Conservation (phyloP, 192 early-diverging fungal species). For the Coemansia sp. region DNA sequence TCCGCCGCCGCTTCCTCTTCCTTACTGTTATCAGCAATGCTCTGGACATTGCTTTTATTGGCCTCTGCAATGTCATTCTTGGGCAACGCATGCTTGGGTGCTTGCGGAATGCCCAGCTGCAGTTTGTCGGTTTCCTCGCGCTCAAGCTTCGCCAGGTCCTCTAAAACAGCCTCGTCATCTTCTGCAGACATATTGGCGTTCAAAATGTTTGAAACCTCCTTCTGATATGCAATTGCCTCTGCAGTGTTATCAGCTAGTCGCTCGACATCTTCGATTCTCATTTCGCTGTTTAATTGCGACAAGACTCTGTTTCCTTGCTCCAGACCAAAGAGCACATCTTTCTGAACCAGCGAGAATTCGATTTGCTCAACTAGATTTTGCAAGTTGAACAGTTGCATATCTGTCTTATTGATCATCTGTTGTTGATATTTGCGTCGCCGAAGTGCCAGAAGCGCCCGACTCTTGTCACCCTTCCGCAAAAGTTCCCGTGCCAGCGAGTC, state of each 20-base stretch:
- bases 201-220: constrained; percentile 70
- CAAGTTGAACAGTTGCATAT: constrained; percentile 83
- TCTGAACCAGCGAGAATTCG: constrained; percentile 91
- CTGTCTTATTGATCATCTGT: constrained; percentile 77
- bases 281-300: constrained; percentile 74
- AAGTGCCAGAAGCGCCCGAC: constrained; percentile 82
- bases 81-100: constrained; percentile 21
- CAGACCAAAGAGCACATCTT: constrained; percentile 82
- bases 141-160: constrained; percentile 73
- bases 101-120: constrained; percentile 29
- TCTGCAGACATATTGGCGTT: constrained; percentile 70
- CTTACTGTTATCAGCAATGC: not conserved
- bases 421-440: constrained; percentile 97
- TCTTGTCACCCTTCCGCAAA: constrained; percentile 72
- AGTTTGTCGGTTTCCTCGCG: constrained; percentile 35
- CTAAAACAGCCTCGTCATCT: constrained; percentile 83
- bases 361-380: constrained; percentile 87
- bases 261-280: constrained; percentile 90
- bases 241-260: constrained; percentile 94
- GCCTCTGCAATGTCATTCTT: constrained; percentile 4
- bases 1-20: constrained; percentile 27
- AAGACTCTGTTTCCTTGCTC: constrained; percentile 79
- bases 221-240: constrained; percentile 94
- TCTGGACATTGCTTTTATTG: not conserved
- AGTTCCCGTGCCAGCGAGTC: constrained; percentile 74